Evolutionary conservation across 2,329 filamentous ascomycete species (phyloP).

Genomic region (Colletotrichum melonis): DNA sequence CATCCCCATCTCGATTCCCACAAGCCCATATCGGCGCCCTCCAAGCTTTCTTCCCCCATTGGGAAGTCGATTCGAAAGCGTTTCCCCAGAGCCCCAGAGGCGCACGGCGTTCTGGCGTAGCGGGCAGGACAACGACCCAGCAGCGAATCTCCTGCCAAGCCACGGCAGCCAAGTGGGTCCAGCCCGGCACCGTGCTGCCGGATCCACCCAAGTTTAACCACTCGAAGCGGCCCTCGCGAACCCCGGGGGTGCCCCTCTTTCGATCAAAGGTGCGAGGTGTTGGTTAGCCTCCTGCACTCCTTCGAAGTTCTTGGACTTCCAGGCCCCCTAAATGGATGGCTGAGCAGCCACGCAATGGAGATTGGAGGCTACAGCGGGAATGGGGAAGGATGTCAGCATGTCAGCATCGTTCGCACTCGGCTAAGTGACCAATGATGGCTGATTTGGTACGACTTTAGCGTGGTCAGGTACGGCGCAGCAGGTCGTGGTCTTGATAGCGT

Average conservation of each 20-base stretch:
- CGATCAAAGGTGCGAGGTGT: neutral
- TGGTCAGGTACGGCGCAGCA: neutral
- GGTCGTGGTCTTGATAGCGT: neutral
- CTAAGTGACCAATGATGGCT: conserved; percentile 13
- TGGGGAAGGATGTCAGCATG: neutral
- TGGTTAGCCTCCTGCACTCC: neutral
- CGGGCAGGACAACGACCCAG: neutral
- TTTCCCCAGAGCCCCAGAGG: neutral
- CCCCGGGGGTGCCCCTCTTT: neutral
- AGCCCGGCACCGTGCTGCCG: conserved; percentile 24
- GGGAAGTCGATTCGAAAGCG: conserved; percentile 31
- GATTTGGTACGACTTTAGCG: neutral
- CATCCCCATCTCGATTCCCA: neutral
- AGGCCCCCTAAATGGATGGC: neutral
- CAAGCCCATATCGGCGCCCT: neutral
- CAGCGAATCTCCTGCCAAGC: conserved; percentile 19
- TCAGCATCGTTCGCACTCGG: conserved; percentile 28
- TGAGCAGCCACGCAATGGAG: conserved; percentile 4
- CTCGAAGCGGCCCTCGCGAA: neutral
- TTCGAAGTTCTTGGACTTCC: no score
- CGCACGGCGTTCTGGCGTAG: neutral
- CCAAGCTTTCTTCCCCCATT: conserved; percentile 6
- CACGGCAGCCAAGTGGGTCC: conserved; percentile 27
- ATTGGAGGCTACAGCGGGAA: neutral
- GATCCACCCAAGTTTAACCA: conserved; percentile 8